Evolutionary conservation across 768 basidiomycete genomes (phyloP), one percentile per base, ranked within the genome.

Genomic region (Boletus rufocinnamomeus): DNA sequence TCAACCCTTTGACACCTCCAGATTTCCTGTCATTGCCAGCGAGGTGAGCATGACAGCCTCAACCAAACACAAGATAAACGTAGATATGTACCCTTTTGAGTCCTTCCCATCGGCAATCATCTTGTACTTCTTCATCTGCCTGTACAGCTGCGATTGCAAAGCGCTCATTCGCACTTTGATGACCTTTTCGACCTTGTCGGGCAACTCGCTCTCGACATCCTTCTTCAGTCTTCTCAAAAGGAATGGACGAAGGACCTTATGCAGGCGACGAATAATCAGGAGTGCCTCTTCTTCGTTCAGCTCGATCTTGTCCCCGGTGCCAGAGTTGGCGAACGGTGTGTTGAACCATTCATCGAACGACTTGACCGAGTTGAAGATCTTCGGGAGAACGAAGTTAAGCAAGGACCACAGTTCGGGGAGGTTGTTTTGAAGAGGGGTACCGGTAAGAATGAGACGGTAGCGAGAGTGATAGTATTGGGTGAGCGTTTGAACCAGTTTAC

Each of bases 281-380:
- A 98, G 81, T 4, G 93, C 91, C 79, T 99, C 97, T 90, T 98
- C 97, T 89, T 99, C 97, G 76, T 96, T 97, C 78, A 98, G 74
- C 79, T 97, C 95, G 70, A 98, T 96, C 84, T 96, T 97, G 77
- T 99, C 97, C 10, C 91, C 89, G 0, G 92, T 91, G 32, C 96
- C 96, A n/a, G 95, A 93, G 74, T 93, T 98, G 59, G 97, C 96
- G 64, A 99, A 99, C 0, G 97, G 97, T 2, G 96, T 97, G 77
- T 98, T 98, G 82, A 98, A 99, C 97, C 97, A 99, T 70, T 98
- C 97, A 67, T 98, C 97, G 72, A 99, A 98, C 23, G 95, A 96
- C 73, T 98, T 96, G 60, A 97, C 95, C 1, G 96, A 98, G 78
- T 98, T 98, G 82, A 99, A 98, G 70, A 98, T 86, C 75, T 92